Conservation (phyloP, 2,329 filamentous ascomycete species). For the Aspergillus sp. region DNA sequence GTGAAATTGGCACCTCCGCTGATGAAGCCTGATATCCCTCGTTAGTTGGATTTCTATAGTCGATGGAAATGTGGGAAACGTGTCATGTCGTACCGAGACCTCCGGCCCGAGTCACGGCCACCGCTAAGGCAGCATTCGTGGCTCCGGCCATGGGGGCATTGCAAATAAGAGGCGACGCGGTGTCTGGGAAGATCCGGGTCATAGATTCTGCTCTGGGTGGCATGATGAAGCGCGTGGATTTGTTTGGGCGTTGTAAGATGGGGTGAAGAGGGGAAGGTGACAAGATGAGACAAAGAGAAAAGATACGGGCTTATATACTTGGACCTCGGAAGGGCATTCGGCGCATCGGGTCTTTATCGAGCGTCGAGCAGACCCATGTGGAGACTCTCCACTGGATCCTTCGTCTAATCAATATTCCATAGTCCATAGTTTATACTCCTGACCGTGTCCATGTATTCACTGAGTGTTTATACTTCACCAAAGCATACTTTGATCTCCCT, state of each 20-base stretch:
- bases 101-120: background rate
- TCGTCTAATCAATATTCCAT: too few relatives aligned
- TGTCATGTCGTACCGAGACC: background rate
- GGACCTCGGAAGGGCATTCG: too few relatives aligned
- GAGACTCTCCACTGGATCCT: too few relatives aligned
- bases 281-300: background rate
- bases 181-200: background rate
- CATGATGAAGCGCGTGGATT: background rate
- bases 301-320: background rate
- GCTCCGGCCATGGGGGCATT: constrained; percentile 1
- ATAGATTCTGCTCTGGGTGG: background rate
- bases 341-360: too few relatives aligned
- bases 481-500: too few relatives aligned
- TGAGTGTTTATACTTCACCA: too few relatives aligned
- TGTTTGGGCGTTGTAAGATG: too few relatives aligned
- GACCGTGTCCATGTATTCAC: too few relatives aligned
- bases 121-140: background rate
- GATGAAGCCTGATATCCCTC: background rate
- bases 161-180: background rate
- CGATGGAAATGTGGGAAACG: background rate
- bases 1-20: background rate
- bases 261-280: background rate
- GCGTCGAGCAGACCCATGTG: too few relatives aligned
- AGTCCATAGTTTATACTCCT: too few relatives aligned
- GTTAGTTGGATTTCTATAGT: too few relatives aligned